A percentile compares a stretch with the other conserved stretches of the same genome.
phyloP scores from a whole-genome alignment of 192 early-diverging fungal species.

The Entomortierella lignicola region DNA sequence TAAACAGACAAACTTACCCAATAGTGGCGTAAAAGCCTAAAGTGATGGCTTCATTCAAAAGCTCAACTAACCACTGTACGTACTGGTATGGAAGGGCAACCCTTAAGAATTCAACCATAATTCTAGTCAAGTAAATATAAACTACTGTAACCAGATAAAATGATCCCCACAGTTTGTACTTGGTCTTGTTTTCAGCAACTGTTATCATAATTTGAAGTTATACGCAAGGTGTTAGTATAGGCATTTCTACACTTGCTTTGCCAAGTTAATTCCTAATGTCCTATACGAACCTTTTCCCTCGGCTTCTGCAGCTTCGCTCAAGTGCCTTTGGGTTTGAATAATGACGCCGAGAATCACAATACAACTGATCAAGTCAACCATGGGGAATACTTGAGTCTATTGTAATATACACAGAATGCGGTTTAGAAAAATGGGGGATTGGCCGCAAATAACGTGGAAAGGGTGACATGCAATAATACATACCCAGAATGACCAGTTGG shows the following conservation, averaged over 20 bases:
- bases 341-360: constrained; percentile 64
- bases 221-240: background rate
- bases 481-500: constrained; percentile 67
- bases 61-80: constrained; percentile 62
- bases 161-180: constrained; percentile 65
- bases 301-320: constrained; percentile 55
- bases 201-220: background rate
- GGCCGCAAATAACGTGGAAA: too few species aligned
- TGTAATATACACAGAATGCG: too few species aligned
- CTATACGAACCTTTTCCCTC: constrained; percentile 63
- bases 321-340: constrained; percentile 62
- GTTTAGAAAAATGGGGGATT: background rate
- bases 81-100: constrained; percentile 62
- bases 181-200: constrained; percentile 59
- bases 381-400: constrained; percentile 54
- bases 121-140: constrained; percentile 64
- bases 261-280: too few species aligned
- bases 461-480: background rate
- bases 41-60: constrained; percentile 59
- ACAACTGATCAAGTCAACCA: constrained; percentile 61
- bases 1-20: constrained; percentile 47
- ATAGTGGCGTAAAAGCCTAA: constrained; percentile 61
- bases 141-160: constrained; percentile 64
- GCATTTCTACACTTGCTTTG: too few species aligned
- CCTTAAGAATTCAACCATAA: constrained; percentile 60